phyloP scores from a whole-genome alignment of 768 basidiomycete species.

The Boletus eberwhitei region DNA sequence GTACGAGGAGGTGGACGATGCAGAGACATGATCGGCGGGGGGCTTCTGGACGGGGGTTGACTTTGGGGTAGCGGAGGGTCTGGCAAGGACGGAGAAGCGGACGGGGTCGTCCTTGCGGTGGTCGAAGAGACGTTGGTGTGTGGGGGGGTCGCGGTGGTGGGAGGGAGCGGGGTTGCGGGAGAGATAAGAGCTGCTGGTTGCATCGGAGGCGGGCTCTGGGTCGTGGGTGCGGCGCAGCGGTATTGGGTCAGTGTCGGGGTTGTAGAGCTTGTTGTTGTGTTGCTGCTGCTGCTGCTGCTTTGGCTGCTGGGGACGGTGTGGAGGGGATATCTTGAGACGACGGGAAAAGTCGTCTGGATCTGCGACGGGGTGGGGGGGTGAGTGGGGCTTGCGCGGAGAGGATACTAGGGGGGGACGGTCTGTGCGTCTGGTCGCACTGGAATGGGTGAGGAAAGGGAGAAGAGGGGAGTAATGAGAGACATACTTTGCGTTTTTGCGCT shows the following conservation, averaged over 20 bases:
- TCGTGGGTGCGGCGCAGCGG: slow-evolving; percentile 61
- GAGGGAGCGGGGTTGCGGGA: slow-evolving; percentile 30
- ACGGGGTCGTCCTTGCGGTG: slow-evolving; percentile 90
- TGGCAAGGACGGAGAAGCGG: slow-evolving; percentile 67
- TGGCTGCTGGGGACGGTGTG: slow-evolving; percentile 38
- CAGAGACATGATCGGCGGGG: slow-evolving; percentile 69
- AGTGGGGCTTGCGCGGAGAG: slow-evolving; percentile 36
- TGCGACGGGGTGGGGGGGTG: slow-evolving; percentile 25
- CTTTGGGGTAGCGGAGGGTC: slow-evolving; percentile 41
- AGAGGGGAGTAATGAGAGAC: slow-evolving; percentile 24
- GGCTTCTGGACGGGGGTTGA: slow-evolving; percentile 54
- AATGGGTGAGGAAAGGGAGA: slow-evolving; percentile 2
- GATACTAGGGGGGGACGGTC: slow-evolving; percentile 38
- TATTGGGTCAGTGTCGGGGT: slow-evolving; percentile 68
- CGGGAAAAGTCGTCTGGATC: slow-evolving; percentile 75
- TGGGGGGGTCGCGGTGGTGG: slow-evolving; percentile 34
- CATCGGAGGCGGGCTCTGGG: slow-evolving; percentile 62
- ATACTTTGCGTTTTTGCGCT: slow-evolving; percentile 61
- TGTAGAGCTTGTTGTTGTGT: slow-evolving; percentile 59
- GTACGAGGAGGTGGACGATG: slow-evolving; percentile 73
- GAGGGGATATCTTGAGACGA: slow-evolving; percentile 61
- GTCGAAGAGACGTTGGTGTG: slow-evolving; percentile 71
- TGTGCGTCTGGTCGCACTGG: slow-evolving; percentile 43
- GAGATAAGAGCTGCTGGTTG: slow-evolving; percentile 47
- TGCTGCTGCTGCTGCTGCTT: slow-evolving; percentile 31